phyloP scores from a whole-genome alignment of 345 rosid species.

The Murraya paniculata region DNA sequence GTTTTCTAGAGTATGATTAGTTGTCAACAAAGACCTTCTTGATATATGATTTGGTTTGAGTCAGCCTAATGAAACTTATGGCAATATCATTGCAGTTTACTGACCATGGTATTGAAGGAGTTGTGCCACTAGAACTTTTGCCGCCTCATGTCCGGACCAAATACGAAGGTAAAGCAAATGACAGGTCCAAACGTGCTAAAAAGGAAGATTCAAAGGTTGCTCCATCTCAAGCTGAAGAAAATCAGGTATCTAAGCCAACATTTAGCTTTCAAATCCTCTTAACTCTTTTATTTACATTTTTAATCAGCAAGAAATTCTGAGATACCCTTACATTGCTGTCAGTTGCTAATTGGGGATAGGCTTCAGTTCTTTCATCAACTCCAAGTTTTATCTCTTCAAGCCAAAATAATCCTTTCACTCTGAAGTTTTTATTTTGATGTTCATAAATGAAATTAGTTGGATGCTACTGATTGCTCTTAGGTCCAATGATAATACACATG shows the following conservation, averaged over 20 bases:
- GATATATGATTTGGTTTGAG: neutral
- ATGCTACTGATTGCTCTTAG: neutral
- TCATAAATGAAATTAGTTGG: neutral
- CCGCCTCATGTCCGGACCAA: constrained; percentile 72
- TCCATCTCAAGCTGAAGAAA: constrained; percentile 58
- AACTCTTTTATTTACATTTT: neutral
- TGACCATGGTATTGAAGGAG: constrained; percentile 92
- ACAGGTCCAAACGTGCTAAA: constrained; percentile 83
- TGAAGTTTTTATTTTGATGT: neutral
- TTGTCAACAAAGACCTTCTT: neutral
- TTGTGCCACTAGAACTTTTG: constrained; percentile 87
- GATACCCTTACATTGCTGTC: neutral
- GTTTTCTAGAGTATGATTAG: constrained; percentile 71
- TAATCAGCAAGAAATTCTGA: neutral
- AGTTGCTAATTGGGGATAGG: neutral
- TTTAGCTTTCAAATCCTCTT: constrained; percentile 5
- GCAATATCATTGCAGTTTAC: constrained; percentile 63
- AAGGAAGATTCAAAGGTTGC: constrained; percentile 72
- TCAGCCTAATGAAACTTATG: constrained; percentile 4
- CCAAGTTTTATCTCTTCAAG: neutral
- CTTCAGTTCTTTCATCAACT: neutral
- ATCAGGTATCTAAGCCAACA: constrained; percentile 40
- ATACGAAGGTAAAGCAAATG: constrained; percentile 84
- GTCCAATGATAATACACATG: neutral
- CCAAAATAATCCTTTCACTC: neutral